Evolutionary conservation across 202 grass and related monocot species (phyloP).

Genomic region (Carex arenaria): DNA sequence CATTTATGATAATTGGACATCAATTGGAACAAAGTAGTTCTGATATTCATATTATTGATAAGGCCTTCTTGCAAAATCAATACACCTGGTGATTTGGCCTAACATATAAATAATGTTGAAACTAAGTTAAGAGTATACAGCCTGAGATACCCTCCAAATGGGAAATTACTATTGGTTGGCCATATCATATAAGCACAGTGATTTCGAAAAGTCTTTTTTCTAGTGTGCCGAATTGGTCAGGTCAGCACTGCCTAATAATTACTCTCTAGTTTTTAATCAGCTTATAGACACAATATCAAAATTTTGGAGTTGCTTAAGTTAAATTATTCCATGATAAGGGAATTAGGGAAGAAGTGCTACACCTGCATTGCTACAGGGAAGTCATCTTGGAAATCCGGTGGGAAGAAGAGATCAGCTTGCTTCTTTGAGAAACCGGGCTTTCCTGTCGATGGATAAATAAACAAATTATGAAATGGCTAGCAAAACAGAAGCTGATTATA

Average conservation of each 20-base stretch:
- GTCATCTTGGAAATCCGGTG: constrained; percentile 94
- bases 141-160: not conserved
- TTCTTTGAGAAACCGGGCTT: constrained; percentile 89
- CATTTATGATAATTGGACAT: not conserved
- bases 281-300: not conserved
- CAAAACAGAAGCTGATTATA: not conserved
- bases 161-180: not conserved
- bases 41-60: not conserved
- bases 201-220: not conserved
- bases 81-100: not conserved
- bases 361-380: constrained; percentile 99
- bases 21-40: not conserved
- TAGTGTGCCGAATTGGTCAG: not conserved
- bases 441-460: constrained; percentile 32
- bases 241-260: not conserved
- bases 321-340: not conserved
- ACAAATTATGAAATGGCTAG: constrained; percentile 15
- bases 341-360: constrained; percentile 13
- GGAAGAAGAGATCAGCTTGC: constrained; percentile 95
- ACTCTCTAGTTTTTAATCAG: not conserved
- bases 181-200: not conserved
- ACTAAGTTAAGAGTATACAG: not conserved
- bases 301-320: not conserved
- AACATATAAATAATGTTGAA: not conserved
- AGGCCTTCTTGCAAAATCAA: not conserved